Base-by-base conservation (phyloP, 352 stramenopile species). In the Phytopythium aichiense region DNA sequence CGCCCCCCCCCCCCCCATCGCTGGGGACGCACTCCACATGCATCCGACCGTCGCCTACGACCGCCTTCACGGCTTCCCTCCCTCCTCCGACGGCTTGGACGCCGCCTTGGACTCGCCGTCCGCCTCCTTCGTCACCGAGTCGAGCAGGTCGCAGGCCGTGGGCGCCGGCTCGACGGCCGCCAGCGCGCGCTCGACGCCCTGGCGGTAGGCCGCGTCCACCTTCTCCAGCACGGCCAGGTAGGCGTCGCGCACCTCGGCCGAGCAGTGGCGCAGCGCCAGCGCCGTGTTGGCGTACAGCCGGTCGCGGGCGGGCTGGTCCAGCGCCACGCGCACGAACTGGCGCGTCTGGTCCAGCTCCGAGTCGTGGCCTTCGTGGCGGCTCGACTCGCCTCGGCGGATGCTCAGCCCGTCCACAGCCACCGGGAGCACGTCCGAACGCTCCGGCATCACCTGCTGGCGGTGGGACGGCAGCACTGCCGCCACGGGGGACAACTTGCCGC, bases 241-340 rank as follows among this genome's bases (percentile, higher is more conserved):
- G 25, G 51, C 51, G 33, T 57, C 51, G 9, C 33, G 28, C 30
- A 57, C 51, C 1, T 13, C 7, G 16, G 15, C 9, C 33, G 51
- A 57, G 30, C 22, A 30, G 16, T 45, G 30, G 51, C 51, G 51
- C 51, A 57, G 51, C 8, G 30, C 43, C 51, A 31, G 77, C 7
- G 88, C 87, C 45, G 96, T 87, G 63, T 96, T 95, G 52, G 72
- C 63, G 22, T 78, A 88, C 4, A 96, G 64, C n/a, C 79, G 61
- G 25, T 90, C 74, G 16, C 80, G 72, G 13, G 51, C 85, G 38
- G 65, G 82, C 0, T 80, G 68, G 9, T 86, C 67, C 60, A 96
- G 69, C 38, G 91, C 79, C 16, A 83, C 74, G 18, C 77, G 70
- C 58, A 88, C 92, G 63, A 95, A 94, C 6, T 73, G 55, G 9